Percentiles rank a stretch among this genome's conserved stretches.
phyloP scores from a whole-genome alignment of 2,329 filamentous ascomycete species.

The Aureobasidium melanogenum region DNA sequence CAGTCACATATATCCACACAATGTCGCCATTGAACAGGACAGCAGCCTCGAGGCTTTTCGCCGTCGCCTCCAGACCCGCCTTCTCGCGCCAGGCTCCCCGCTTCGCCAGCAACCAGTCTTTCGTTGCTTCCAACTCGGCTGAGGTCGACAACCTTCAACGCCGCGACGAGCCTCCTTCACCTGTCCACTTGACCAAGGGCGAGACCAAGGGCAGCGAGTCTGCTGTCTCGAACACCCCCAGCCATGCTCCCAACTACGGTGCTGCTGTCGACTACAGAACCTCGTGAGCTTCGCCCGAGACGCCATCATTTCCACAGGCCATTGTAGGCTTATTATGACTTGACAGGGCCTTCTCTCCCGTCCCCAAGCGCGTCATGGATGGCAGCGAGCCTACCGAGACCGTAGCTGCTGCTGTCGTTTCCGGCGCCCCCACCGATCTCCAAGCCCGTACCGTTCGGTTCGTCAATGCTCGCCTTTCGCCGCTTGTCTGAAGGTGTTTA shows the following conservation, averaged over 20 bases:
- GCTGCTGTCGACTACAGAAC: slow-evolving; percentile 79
- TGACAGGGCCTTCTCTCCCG: slow-evolving; percentile 74
- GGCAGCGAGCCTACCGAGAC: slow-evolving; percentile 72
- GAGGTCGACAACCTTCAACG: slow-evolving; percentile 21
- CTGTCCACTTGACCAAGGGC: slow-evolving; percentile 14
- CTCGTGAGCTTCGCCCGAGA: slow-evolving; percentile 53
- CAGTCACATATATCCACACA: slow-evolving; percentile 5
- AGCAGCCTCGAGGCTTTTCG: slow-evolving; percentile 33
- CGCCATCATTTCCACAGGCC: neutral
- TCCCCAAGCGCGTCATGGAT: slow-evolving; percentile 82
- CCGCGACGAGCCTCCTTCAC: slow-evolving; percentile 13
- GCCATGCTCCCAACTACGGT: slow-evolving; percentile 72
- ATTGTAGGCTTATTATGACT: slow-evolving; percentile 19
- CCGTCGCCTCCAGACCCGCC: slow-evolving; percentile 18
- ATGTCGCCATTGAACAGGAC: slow-evolving; percentile 30
- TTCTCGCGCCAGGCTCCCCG: neutral
- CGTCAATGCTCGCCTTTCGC: slow-evolving; percentile 18
- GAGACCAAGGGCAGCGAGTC: slow-evolving; percentile 44
- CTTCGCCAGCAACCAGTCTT: slow-evolving; percentile 20
- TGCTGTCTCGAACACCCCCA: slow-evolving; percentile 42
- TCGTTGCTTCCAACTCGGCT: slow-evolving; percentile 26
- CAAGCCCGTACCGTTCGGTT: slow-evolving; percentile 93
- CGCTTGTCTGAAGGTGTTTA: slow-evolving; percentile 15
- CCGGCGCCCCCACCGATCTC: slow-evolving; percentile 85
- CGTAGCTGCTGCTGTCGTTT: slow-evolving; percentile 75